These are phyloP conservation scores for Metschnikowia santaceciliae DNA, from an alignment of 805 yeast species.

Conservation along the genomic window DNA sequence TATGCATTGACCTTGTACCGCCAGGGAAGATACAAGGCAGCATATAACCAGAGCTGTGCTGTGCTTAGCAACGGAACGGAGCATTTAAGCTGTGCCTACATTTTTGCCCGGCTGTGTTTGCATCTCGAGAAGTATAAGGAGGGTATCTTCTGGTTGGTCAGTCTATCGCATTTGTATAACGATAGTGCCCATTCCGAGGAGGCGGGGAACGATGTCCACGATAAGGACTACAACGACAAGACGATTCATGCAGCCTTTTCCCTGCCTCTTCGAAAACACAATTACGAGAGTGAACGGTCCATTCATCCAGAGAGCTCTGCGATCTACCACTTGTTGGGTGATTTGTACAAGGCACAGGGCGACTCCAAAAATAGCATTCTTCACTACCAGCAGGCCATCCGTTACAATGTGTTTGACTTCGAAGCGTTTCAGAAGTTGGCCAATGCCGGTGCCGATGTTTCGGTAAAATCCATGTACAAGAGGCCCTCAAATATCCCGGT, in stretches of 20 bases:
- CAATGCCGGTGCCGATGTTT: slow-evolving; percentile 64
- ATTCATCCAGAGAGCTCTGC: slow-evolving; percentile 67
- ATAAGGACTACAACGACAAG: neutral
- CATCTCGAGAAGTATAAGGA: slow-evolving; percentile 51
- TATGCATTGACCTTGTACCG: slow-evolving; percentile 65
- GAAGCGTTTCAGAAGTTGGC: slow-evolving; percentile 81
- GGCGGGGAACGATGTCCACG: neutral
- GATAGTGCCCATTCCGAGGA: slow-evolving; percentile 15
- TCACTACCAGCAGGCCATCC: slow-evolving; percentile 65
- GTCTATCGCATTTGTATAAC: slow-evolving; percentile 29
- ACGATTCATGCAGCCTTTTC: slow-evolving; percentile 5
- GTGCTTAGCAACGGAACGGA: slow-evolving; percentile 36
- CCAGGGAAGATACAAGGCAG: slow-evolving; percentile 57
- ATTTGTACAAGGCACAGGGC: slow-evolving; percentile 54
- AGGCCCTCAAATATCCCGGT: slow-evolving; percentile 6
- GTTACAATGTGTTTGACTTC: slow-evolving; percentile 75
- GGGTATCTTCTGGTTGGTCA: slow-evolving; percentile 50
- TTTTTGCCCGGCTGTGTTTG: slow-evolving; percentile 67
- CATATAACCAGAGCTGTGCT: slow-evolving; percentile 41
- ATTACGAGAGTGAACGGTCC: slow-evolving; percentile 38
- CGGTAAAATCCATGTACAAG: slow-evolving; percentile 53
- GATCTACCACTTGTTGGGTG: slow-evolving; percentile 65
- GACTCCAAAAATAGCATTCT: slow-evolving; percentile 63
- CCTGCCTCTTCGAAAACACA: slow-evolving; percentile 20
- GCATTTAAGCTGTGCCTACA: slow-evolving; percentile 72